Evolutionary conservation across 768 basidiomycete species (phyloP), one percentile per base, ranked within the genome.

Genomic region (Tremella yokohamensis): DNA sequence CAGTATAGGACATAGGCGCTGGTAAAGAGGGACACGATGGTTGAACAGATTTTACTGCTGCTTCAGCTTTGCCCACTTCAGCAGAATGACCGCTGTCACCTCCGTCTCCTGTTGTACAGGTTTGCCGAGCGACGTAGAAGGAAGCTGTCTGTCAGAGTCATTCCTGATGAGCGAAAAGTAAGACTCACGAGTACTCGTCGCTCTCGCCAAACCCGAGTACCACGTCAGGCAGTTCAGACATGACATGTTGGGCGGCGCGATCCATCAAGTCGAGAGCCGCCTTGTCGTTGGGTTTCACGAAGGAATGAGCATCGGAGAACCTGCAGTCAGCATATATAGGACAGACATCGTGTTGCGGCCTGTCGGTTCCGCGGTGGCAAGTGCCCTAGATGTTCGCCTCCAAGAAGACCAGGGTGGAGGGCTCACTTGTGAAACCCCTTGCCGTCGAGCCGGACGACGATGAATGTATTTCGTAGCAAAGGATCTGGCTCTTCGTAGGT

Each of bases 181-280:
- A 29, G 29, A 68, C 80, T 51, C 57, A 87, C 93, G 92, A 96
- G 77, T 85, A 98, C 77, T 99, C 96, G 74, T 99, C 96, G 18
- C 92, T 96, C 79, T 99, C 89, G 1, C 96, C 96, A 72, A 93
- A 98, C 0, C 82, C 96, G 18, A 96, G 81, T 12, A 89, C 79
- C 57, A 96, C 83, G 72, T 96, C 93, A 37, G 84, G 82, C 69
- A 87, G 86, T 69, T 87, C 85, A 26, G 84, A 79, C 89, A 99
- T 89, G 42, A 92, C 80, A 48, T 82, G 80, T 63, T 79, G 81
- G 0, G 96, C 96, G 1, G 92, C 90, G 56, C 84, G 82, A 71
- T 99, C 92, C 93, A 98, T 97, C 44, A 99, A 83, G 60, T 84
- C 75, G 6, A 99, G 80, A 0, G 91, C 96, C 12, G 87, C 83